Evolutionary conservation across 2,329 filamentous ascomycete species (phyloP), one percentile per base, ranked within the genome.

Genomic region (Colletotrichum sp.): DNA sequence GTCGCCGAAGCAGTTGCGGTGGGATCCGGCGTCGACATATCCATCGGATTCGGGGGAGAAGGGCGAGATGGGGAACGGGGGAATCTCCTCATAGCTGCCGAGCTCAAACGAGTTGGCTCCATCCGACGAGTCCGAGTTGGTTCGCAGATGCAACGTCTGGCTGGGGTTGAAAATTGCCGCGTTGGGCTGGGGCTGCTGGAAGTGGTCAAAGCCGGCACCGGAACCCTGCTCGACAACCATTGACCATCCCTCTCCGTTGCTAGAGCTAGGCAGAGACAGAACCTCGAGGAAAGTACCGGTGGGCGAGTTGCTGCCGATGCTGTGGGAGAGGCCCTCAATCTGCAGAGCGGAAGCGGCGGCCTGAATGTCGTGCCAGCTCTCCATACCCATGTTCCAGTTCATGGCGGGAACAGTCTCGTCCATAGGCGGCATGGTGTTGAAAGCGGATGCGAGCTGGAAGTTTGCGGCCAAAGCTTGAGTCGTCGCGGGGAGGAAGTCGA

Each of bases 81-180:
- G 86, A 65, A 95, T 91, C 80, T 98, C 95, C 83, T 98, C 95
- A 80, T 94, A 98, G 86, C 95, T 97, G 78, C 92, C 87, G 90
- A 95, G 84, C 86, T 95, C 83, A 88, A 94, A 82, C 82, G 93
- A 88, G 84, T 90, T 88, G 84, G 92, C 85, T 80, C 93, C 92
- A 39, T 96, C 94, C 2, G 94, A 97, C 4, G 95, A 97, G 81
- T 98, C 95, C 6, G 96, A 98, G 80, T 94, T 93, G 71, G 94
- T 96, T 79, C 96, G 92, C 81, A 98, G 90, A 86, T 98, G 96
- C 68, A 99, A 88, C 1, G 96, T 98, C 86, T 98, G 95, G 77
- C 94, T 92, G 3, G 96, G 96, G 85, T 98, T 98, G 89, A 98
- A 98, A 81, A 98, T 96, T 79, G 95, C 93, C 55, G 88, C 84